phyloP scores from a whole-genome alignment of 139 green algal genomes.

The Penium margaritaceum region DNA sequence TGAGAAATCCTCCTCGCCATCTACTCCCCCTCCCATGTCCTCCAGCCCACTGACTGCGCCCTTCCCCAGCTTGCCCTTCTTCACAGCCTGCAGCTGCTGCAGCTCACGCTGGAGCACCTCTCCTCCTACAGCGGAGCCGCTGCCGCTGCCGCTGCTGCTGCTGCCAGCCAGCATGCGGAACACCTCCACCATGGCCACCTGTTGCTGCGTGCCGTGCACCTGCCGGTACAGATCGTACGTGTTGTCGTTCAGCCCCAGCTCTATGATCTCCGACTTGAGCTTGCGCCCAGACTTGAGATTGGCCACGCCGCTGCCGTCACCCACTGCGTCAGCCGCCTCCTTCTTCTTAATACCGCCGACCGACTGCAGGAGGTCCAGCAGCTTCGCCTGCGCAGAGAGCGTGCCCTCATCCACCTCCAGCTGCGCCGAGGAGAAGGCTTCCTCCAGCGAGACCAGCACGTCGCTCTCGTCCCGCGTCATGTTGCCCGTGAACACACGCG shows the following conservation, averaged over 20 bases:
- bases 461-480: background rate
- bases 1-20: background rate
- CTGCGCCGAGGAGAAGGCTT: background rate
- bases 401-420: background rate
- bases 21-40: background rate
- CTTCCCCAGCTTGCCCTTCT: background rate
- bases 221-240: background rate
- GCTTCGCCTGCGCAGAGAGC: background rate
- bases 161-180: background rate
- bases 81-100: background rate
- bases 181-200: background rate
- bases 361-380: background rate
- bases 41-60: no score
- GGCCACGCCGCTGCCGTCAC: background rate
- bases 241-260: background rate
- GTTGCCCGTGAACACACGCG: no score
- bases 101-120: background rate
- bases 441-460: background rate
- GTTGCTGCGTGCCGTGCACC: conserved; percentile 1
- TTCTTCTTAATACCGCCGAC: background rate
- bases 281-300: no score
- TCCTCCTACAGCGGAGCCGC: background rate
- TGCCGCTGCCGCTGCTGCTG: no score
- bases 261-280: background rate
- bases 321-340: background rate